phyloP scores from a whole-genome alignment of 164 flowering plant species.

The Pachysandra terminalis region DNA sequence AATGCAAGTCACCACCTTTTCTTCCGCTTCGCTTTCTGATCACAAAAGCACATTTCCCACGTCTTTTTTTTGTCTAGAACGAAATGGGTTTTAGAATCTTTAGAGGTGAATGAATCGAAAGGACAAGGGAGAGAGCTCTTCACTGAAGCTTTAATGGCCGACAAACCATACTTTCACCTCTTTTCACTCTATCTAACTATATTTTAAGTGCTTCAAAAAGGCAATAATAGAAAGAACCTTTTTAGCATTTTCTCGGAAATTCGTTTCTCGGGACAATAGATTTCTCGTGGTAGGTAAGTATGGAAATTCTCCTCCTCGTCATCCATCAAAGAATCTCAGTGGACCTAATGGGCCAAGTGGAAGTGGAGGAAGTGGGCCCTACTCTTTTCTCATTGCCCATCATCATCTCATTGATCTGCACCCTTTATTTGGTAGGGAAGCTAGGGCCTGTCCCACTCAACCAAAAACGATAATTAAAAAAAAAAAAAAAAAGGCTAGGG shows the following conservation, averaged over 20 bases:
- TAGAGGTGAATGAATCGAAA: background rate
- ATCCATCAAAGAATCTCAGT: too few relatives aligned
- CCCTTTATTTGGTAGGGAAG: too few relatives aligned
- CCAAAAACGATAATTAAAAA: too few relatives aligned
- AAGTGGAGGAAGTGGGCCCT: too few relatives aligned
- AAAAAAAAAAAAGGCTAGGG: too few relatives aligned
- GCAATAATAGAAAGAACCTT: background rate
- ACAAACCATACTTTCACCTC: constrained; percentile 41
- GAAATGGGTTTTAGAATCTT: too few relatives aligned
- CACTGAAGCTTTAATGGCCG: constrained; percentile 58
- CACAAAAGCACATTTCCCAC: background rate
- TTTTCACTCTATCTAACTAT: background rate
- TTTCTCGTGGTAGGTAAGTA: background rate
- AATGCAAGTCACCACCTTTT: constrained; percentile 20
- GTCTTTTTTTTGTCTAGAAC: background rate
- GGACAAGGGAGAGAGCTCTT: constrained; percentile 19
- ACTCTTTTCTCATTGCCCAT: too few relatives aligned
- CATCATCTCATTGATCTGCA: too few relatives aligned
- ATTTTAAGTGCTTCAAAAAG: background rate
- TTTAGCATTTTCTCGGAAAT: background rate
- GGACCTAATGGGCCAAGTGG: too few relatives aligned
- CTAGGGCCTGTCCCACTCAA: too few relatives aligned
- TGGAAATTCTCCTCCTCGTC: too few relatives aligned
- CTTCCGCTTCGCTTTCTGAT: background rate
- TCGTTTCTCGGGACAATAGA: background rate